Base-by-base conservation (phyloP, 2,329 filamentous ascomycete genomes). In the Penicillium sp. region DNA sequence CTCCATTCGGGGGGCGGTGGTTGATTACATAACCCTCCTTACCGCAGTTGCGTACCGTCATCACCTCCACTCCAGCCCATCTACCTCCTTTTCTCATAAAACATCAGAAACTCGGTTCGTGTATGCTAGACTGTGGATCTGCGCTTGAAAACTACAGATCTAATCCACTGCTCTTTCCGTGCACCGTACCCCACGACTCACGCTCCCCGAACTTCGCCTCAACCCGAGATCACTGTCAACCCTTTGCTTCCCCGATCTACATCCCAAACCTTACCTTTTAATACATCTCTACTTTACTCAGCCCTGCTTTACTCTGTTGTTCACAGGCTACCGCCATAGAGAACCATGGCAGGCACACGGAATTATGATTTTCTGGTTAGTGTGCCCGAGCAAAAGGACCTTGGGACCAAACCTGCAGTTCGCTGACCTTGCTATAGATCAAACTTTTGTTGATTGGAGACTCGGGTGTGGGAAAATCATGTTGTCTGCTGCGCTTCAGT, bases 361-460 rank as follows among this genome's bases (percentile, higher is more conserved):
- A 99, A 99, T 82, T 99, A 99, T 79, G 94, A 99, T 78, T 97
- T 97, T 78, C 83, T 99, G 79, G 93, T 97, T 87, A 72, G 87
- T 77, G 16, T 36, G 7, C 8, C 18, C 21, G 18, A 36, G 27
- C 8, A 5, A 21, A 21, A 18, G 6, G 14, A 21, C 18, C 38
- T 21, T 21, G n/a, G 14, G 18, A 21, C 4, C 14, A 42, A 6
- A 24, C 11, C 9, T 14, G 7, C 34, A 36, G 44, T 36, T 27
- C 18, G 29, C 45, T 53, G 45, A 55, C 48, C 40, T 42, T 21
- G 32, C 47, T 44, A 60, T 70, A 96, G 92, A 96, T 97, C 83
- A 97, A 97, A 81, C 86, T 97, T 62, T 85, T 97, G 72, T 86
- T 97, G 72, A 97, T 97, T 76, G 92, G 92, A 76, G 92, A 97